These are phyloP conservation scores for Favolaschia claudopus DNA, from an alignment of 768 basidiomycete genomes.

Conservation along the genomic window DNA sequence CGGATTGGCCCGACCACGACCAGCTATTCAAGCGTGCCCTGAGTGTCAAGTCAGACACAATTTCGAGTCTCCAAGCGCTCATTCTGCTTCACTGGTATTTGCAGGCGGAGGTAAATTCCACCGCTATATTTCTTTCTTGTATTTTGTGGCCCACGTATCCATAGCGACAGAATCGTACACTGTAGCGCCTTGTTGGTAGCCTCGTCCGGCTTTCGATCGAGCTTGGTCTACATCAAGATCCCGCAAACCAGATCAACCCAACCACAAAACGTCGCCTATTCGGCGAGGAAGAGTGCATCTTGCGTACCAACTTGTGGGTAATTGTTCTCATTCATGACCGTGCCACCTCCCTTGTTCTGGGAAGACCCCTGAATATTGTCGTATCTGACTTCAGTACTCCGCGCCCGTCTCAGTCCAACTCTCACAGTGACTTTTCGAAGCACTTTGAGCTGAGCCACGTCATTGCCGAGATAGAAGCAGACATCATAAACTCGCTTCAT, in stretches of 20 bases:
- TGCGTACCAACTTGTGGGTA: constrained; percentile 85
- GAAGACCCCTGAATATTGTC: constrained; percentile 82
- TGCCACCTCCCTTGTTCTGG: constrained; percentile 86
- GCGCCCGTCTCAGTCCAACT: constrained; percentile 61
- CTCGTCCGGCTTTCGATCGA: constrained; percentile 85
- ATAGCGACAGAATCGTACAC: constrained; percentile 86
- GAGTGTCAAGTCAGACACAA: constrained; percentile 81
- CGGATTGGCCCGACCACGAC: constrained; percentile 80
- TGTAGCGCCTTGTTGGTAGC: constrained; percentile 89
- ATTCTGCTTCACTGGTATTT: constrained; percentile 90
- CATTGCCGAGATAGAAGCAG: constrained; percentile 85
- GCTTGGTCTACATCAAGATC: constrained; percentile 88
- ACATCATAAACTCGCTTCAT: constrained; percentile 88
- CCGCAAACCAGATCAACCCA: constrained; percentile 63
- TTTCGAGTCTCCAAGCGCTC: constrained; percentile 83
- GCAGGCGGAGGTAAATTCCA: constrained; percentile 74
- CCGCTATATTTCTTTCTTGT: constrained; percentile 14
- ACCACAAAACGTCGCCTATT: constrained; percentile 55
- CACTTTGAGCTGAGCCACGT: constrained; percentile 82
- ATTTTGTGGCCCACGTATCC: neutral
- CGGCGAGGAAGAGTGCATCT: constrained; percentile 76
- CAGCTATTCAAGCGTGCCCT: constrained; percentile 86
- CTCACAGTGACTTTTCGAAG: constrained; percentile 68
- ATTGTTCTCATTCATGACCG: constrained; percentile 89
- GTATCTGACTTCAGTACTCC: constrained; percentile 86